phyloP scores from a whole-genome alignment of 352 stramenopile species.

The Phytophthora sp. region DNA sequence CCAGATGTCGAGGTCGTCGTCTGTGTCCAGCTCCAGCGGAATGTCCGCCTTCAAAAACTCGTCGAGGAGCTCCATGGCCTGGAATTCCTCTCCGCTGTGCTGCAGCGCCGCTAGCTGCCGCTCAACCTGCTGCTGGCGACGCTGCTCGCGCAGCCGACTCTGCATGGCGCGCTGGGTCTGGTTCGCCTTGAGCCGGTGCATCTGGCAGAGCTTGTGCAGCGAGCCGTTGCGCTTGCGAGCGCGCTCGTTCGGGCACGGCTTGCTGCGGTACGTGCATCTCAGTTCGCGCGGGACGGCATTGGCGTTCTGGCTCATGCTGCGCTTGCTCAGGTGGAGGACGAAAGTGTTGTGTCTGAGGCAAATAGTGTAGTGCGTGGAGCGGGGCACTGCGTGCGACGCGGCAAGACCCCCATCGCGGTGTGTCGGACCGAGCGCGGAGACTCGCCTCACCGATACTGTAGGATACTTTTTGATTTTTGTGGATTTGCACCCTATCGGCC shows the following conservation, averaged over 20 bases:
- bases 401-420: no score
- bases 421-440: no score
- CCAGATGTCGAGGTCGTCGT: conserved; percentile 40
- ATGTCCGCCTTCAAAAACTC: conserved; percentile 34
- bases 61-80: conserved; percentile 27
- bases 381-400: neutral
- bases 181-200: conserved; percentile 62
- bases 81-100: conserved; percentile 13
- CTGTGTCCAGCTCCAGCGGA: conserved; percentile 32
- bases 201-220: conserved; percentile 57
- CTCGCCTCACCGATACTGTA: no score
- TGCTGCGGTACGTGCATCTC: conserved; percentile 56
- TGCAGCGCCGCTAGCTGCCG: conserved; percentile 22
- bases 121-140: conserved; percentile 28
- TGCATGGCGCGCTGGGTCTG: conserved; percentile 59
- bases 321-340: conserved; percentile 24
- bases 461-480: no score
- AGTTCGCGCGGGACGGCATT: conserved; percentile 30
- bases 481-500: no score
- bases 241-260: conserved; percentile 50
- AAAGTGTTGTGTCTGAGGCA: no score
- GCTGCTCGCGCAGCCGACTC: conserved; percentile 36
- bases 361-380: conserved; percentile 26
- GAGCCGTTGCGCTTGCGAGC: conserved; percentile 56
- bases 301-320: conserved; percentile 25